Conservation (phyloP, 176 grass and related monocot genomes). For the Carex cristatella region DNA sequence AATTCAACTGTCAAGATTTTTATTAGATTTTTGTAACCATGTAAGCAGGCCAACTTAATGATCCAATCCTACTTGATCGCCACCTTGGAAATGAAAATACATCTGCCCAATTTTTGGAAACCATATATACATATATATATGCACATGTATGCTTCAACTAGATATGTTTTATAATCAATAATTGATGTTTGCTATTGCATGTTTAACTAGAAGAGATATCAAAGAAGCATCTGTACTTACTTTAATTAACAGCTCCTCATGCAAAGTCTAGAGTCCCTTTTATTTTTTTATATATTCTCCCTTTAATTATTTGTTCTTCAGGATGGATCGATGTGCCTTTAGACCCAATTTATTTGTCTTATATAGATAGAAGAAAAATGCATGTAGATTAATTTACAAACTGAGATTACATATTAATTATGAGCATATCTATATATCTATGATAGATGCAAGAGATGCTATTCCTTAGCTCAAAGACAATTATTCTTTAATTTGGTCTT, state of each 20-base stretch:
- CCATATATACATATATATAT: not conserved
- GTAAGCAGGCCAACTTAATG: not conserved
- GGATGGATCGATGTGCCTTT: too few species aligned
- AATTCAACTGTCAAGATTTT: not conserved
- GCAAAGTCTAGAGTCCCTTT: not conserved
- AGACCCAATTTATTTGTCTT: not conserved
- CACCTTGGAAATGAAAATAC: not conserved
- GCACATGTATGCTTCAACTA: not conserved
- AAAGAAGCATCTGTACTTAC: not conserved
- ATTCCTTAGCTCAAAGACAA: not conserved
- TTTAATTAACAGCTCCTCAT: too few species aligned
- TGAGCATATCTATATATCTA: not conserved
- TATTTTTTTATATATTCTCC: not conserved
- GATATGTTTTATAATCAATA: not conserved
- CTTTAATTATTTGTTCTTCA: not conserved
- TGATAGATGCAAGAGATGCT: slow-evolving; percentile 3
- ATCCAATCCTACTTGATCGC: not conserved
- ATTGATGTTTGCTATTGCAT: not conserved
- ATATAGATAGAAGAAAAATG: not conserved
- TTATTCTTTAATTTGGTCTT: slow-evolving; percentile 10
- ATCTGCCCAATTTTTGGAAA: not conserved
- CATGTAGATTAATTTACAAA: not conserved
- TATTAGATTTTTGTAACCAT: not conserved
- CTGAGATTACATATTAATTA: too few species aligned
- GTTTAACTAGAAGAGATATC: not conserved